Percentiles rank a stretch among this genome's conserved stretches.
Evolutionary conservation across 1,284 basidiomycete species (phyloP).

Genomic region (Rhodotorula sp.): DNA sequence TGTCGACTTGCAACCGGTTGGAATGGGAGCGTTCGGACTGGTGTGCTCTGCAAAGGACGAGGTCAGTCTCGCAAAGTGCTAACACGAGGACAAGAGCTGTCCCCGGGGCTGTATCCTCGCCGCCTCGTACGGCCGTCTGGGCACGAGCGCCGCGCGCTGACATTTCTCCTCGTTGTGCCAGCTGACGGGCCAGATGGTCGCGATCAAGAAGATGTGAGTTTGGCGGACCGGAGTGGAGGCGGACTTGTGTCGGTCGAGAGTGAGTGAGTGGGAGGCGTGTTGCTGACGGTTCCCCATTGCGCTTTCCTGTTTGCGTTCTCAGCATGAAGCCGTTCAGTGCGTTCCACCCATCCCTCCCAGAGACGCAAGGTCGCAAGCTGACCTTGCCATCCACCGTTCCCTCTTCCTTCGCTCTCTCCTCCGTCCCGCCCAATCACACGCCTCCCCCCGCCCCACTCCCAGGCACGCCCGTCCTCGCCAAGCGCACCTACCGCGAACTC

Average conservation of each 20-base stretch:
- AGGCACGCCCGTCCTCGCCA: conserved; percentile 82
- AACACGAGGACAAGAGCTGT: not conserved
- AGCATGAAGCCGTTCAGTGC: conserved; percentile 43
- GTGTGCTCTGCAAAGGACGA: conserved; percentile 96
- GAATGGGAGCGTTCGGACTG: conserved; percentile 97
- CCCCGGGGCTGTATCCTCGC: too few relatives aligned
- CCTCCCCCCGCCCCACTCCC: not conserved
- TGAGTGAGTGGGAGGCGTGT: not conserved
- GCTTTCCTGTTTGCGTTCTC: not conserved
- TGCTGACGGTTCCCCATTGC: not conserved
- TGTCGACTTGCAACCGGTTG: conserved; percentile 99
- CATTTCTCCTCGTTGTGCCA: conserved; percentile 55
- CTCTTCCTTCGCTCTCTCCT: not conserved
- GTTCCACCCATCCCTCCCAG: not conserved
- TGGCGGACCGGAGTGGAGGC: not conserved
- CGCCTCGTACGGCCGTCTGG: too few relatives aligned
- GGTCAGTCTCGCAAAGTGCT: conserved; percentile 12
- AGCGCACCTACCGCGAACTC: conserved; percentile 96
- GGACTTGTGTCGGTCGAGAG: not conserved
- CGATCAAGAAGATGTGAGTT: conserved; percentile 85
- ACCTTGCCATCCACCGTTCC: too few relatives aligned
- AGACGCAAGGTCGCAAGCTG: too few relatives aligned
- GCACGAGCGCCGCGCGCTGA: too few relatives aligned
- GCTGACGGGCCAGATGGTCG: conserved; percentile 87
- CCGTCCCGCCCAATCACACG: not conserved